Conservation (phyloP, 164 flowering plant species). For the Aristolochia fimbriata region DNA sequence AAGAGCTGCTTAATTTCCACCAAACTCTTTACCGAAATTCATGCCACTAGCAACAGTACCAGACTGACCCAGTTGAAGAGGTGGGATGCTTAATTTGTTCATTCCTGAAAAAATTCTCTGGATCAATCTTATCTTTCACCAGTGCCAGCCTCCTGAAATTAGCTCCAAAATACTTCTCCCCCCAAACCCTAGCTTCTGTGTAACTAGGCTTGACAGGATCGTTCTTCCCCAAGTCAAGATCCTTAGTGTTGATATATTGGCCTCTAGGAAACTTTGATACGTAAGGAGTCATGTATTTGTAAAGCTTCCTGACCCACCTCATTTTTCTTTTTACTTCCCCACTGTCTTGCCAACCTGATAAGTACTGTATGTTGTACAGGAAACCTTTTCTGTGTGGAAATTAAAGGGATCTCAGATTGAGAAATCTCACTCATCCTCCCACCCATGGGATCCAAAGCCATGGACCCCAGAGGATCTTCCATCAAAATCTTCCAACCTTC, state of each 20-base stretch:
- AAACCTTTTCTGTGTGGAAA: constrained; percentile 15
- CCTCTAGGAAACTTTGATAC: constrained; percentile 15
- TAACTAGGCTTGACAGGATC: constrained; percentile 5
- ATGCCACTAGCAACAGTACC: no score
- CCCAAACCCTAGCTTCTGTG: constrained; percentile 13
- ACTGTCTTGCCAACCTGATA: constrained; percentile 3
- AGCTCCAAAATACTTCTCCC: constrained; percentile 14
- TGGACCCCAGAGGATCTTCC: background rate
- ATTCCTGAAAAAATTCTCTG: constrained; percentile 13
- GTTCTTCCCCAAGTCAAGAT: constrained; percentile 14
- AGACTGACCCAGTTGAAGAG: background rate
- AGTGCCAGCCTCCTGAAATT: constrained; percentile 24
- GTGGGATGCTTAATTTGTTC: constrained; percentile 13
- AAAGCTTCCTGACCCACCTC: constrained; percentile 9
- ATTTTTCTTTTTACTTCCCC: constrained; percentile 5
- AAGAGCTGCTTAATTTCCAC: no score
- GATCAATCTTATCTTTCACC: constrained; percentile 20
- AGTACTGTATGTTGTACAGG: constrained; percentile 11
- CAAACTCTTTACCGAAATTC: no score
- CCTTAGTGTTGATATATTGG: constrained; percentile 17
- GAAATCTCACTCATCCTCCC: constrained; percentile 19
- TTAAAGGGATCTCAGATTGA: constrained; percentile 9
- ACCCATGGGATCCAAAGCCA: constrained; percentile 9
- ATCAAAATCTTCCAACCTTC: constrained; percentile 7
- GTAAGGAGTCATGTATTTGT: constrained; percentile 10